Conservation (phyloP, 73 alveolate genomes). For the Halteria grandinella region DNA sequence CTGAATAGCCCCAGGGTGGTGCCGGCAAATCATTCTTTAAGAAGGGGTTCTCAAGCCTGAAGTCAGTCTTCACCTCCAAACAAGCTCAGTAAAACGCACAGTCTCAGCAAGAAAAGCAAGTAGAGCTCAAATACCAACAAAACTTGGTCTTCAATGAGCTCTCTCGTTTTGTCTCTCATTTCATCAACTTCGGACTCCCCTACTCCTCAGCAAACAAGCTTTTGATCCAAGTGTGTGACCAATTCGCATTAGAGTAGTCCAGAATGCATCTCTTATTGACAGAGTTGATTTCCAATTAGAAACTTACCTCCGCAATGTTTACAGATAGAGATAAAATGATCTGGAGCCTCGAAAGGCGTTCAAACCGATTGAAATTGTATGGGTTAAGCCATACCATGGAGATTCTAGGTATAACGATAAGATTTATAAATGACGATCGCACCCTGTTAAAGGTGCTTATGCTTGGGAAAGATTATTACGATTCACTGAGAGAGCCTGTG, state of each 20-base stretch:
- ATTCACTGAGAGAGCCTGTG: too few species aligned
- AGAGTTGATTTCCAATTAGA: slow-evolving; percentile 57
- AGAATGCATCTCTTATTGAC: slow-evolving; percentile 53
- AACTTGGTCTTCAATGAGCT: slow-evolving; percentile 55
- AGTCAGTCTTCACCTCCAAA: too few species aligned
- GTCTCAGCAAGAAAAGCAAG: too few species aligned
- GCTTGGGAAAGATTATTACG: too few species aligned
- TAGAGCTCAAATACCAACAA: not conserved
- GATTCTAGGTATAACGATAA: slow-evolving; percentile 44
- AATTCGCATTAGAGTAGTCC: slow-evolving; percentile 51
- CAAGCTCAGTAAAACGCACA: too few species aligned
- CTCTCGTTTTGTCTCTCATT: slow-evolving; percentile 8
- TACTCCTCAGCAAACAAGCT: slow-evolving; percentile 51
- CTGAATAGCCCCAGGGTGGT: too few species aligned
- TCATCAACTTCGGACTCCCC: slow-evolving; percentile 49
- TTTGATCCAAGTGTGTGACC: slow-evolving; percentile 42
- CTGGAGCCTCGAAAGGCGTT: slow-evolving; percentile 23
- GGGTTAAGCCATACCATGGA: slow-evolving; percentile 3
- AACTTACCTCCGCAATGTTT: slow-evolving; percentile 27
- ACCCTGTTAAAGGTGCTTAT: slow-evolving; percentile 52
- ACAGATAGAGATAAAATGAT: slow-evolving; percentile 45
- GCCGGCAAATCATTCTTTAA: too few species aligned
- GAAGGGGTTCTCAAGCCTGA: too few species aligned
- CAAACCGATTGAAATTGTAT: not conserved
- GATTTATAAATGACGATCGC: slow-evolving; percentile 46